These are phyloP conservation scores for Monosporozyma servazzii DNA, from an alignment of 805 yeast genomes.

Conservation along the genomic window DNA sequence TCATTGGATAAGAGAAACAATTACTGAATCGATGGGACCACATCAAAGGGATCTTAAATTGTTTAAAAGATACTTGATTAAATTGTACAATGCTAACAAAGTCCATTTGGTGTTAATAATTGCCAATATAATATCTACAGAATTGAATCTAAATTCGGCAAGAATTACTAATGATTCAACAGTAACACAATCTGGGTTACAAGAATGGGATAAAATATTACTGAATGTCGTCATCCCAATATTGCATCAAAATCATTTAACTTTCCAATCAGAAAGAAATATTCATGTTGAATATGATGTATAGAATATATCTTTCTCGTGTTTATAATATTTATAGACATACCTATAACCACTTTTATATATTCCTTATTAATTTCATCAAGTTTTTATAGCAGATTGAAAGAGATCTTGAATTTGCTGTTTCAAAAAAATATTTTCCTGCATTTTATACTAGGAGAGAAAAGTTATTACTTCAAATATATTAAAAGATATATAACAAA, in stretches of 20 bases:
- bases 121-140: slow-evolving; percentile 16
- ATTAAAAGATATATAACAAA: no score
- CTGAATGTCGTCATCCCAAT: slow-evolving; percentile 19
- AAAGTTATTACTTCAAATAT: no score
- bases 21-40: slow-evolving; percentile 28
- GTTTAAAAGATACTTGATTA: slow-evolving; percentile 30
- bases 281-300: slow-evolving; percentile 20
- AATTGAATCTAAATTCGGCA: slow-evolving; percentile 12
- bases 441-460: no score
- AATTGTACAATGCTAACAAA: slow-evolving; percentile 23
- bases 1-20: slow-evolving; percentile 33
- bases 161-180: neutral
- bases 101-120: slow-evolving; percentile 20
- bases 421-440: no score
- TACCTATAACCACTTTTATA: neutral
- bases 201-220: slow-evolving; percentile 28
- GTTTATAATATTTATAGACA: neutral
- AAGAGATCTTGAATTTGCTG: no score
- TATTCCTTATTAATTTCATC: neutral
- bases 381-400: no score
- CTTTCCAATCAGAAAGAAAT: slow-evolving; percentile 17
- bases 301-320: neutral
- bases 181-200: slow-evolving; percentile 6
- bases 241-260: slow-evolving; percentile 18
- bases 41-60: slow-evolving; percentile 32